A percentile compares a stretch with the other conserved stretches of the same genome.
phyloP scores from a whole-genome alignment of 164 flowering plant species.

The Chimonanthus praecox region DNA sequence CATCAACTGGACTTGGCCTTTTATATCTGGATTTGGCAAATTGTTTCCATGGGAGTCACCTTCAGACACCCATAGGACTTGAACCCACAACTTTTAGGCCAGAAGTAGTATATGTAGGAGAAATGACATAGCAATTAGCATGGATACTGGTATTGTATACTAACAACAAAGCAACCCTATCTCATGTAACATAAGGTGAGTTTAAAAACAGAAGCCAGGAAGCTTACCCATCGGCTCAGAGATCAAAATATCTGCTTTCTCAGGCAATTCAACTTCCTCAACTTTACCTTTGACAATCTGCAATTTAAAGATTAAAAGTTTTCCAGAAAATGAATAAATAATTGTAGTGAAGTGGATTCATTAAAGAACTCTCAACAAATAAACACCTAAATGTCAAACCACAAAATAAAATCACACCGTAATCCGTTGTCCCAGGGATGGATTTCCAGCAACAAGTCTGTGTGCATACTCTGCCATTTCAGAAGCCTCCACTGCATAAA shows the following conservation, averaged over 20 bases:
- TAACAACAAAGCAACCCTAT: no score
- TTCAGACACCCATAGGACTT: background rate
- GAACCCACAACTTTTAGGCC: background rate
- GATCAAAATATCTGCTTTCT: slow-evolving; percentile 95
- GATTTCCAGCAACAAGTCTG: slow-evolving; percentile 85
- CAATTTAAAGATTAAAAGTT: slow-evolving; percentile 6
- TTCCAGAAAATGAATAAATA: slow-evolving; percentile 2
- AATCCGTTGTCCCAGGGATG: slow-evolving; percentile 59
- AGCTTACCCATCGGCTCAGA: slow-evolving; percentile 98
- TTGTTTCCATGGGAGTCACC: no score
- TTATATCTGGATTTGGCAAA: no score
- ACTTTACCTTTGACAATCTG: slow-evolving; percentile 96
- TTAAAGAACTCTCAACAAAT: background rate
- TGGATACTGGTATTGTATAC: background rate
- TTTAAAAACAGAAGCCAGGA: slow-evolving; percentile 3
- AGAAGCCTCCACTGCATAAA: slow-evolving; percentile 99
- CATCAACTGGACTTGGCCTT: no score
- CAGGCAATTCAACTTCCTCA: slow-evolving; percentile 96
- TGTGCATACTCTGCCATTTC: slow-evolving; percentile 99
- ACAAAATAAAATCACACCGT: slow-evolving; percentile 42
- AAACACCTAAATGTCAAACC: background rate
- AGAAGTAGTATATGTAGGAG: background rate
- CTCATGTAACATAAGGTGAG: background rate
- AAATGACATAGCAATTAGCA: background rate
- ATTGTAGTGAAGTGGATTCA: background rate